Base-by-base conservation (phyloP, 2,329 filamentous ascomycete species). In the Pleoardoris graminearum region DNA sequence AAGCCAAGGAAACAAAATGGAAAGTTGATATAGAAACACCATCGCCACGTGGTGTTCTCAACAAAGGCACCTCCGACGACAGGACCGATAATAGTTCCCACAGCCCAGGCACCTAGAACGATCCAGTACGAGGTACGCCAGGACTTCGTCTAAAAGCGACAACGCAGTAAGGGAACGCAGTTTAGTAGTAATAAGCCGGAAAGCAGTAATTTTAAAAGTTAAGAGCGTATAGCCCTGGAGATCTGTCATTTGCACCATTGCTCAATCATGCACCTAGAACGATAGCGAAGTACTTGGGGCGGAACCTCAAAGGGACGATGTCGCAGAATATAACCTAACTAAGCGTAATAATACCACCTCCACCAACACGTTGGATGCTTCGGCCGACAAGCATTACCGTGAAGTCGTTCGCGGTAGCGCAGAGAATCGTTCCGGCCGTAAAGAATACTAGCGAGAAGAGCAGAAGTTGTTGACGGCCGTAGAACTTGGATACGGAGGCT, bases 11-110 rank as follows among this genome's bases (percentile, higher is more conserved):
- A 53, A 22, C 77, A 77, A 61, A 85, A 79, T 2, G 84, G 83
- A 5, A 85, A 74, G 58, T 86, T 87, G 61, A 86, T 76, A 75
- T 81, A 86, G 63, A 86, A 86, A 36, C 86, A 81, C 84, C 84
- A 88, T 10, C 81, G 73, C 85, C 84, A 85, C 0, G 73, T 73
- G 0, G 75, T 74, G 36, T 78, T 70, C 54, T 82, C 74, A 0
- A 80, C 77, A 46, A 85, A 80, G 1, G 74, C 77, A 4, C 82
- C 83, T 3, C 84, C 67, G 27, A 67, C 41, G 4, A 77, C 54
- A 0, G 77, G 83, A 0, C 82, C 82, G 16, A 75, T 65, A 1
- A 82, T 79, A 2, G 73, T 81, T 0, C 83, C 84, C 1, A 86
- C 48, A 0, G 80, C 77, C 82, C 81, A 85, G 74, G 75, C 22